Conservation (phyloP, 257 asterid genomes). For the Solanum sparsipilum region DNA sequence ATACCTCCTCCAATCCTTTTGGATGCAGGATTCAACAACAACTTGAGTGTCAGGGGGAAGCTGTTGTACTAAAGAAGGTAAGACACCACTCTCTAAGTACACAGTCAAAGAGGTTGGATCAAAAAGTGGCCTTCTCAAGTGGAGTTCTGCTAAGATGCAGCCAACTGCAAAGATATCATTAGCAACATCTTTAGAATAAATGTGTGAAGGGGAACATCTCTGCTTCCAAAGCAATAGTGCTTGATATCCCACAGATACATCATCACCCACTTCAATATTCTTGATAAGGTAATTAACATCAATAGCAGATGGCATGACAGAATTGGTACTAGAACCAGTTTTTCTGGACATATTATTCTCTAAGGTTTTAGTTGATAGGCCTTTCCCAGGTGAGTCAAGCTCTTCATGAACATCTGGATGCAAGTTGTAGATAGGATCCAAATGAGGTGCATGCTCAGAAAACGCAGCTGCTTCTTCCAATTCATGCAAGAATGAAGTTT, state of each 20-base stretch:
- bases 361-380: conserved; percentile 17
- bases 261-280: conserved; percentile 55
- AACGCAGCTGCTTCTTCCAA: conserved; percentile 70
- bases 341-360: conserved; percentile 18
- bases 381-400: conserved; percentile 22
- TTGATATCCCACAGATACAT: conserved; percentile 56
- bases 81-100: conserved; percentile 54
- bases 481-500: conserved; percentile 28
- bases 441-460: conserved; percentile 64
- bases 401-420: conserved; percentile 19
- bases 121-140: conserved; percentile 74
- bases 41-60: conserved; percentile 60
- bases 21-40: conserved; percentile 74
- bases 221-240: conserved; percentile 73
- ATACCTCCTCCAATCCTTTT: conserved; percentile 76
- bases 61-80: conserved; percentile 53
- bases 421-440: conserved; percentile 48
- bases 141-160: conserved; percentile 86
- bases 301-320: conserved; percentile 21
- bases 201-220: conserved; percentile 21
- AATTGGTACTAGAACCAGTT: conserved; percentile 9
- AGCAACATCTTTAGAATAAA: conserved; percentile 42
- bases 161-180: conserved; percentile 85
- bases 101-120: conserved; percentile 40
- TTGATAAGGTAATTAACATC: conserved; percentile 52